A percentile compares a stretch with the other conserved stretches of the same genome.
These are phyloP conservation scores for Purpureocillium takamizusanense DNA, from an alignment of 2,329 filamentous ascomycete species.

Conservation along the genomic window DNA sequence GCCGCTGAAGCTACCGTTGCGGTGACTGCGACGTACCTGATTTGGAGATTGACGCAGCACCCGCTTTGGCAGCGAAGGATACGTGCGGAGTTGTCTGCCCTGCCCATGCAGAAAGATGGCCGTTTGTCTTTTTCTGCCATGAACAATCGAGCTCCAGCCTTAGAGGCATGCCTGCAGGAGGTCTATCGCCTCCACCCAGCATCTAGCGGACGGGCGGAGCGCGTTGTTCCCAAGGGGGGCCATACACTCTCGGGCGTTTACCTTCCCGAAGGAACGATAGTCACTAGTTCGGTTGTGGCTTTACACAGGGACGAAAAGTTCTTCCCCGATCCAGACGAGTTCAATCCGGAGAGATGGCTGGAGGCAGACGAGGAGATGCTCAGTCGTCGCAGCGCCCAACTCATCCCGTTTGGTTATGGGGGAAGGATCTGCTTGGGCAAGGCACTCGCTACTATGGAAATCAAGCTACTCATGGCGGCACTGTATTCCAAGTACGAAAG, in stretches of 20 bases:
- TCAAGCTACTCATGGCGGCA: slow-evolving; percentile 2
- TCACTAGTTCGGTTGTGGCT: slow-evolving; percentile 2
- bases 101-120: slow-evolving; percentile 2
- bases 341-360: slow-evolving; percentile 4
- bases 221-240: slow-evolving; percentile 4
- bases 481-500: slow-evolving; percentile 2
- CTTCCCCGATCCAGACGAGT: slow-evolving; percentile 3
- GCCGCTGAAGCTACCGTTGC: slow-evolving; percentile 5
- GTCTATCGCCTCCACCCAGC: slow-evolving; percentile 7
- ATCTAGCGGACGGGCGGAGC: slow-evolving; percentile 6
- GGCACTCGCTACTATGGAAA: slow-evolving; percentile 5
- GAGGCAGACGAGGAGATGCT: slow-evolving; percentile 1
- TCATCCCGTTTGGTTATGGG: slow-evolving; percentile 6
- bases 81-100: slow-evolving; percentile 2
- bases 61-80: slow-evolving; percentile 5
- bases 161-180: slow-evolving; percentile 5
- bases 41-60: slow-evolving; percentile 4
- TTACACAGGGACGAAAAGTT: slow-evolving; percentile 3
- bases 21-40: slow-evolving; percentile 5
- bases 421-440: slow-evolving; percentile 5
- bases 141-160: neutral
- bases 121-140: slow-evolving; percentile 2
- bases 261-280: slow-evolving; percentile 2
- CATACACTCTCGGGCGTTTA: slow-evolving; percentile 1
- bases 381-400: slow-evolving; percentile 2